These are phyloP conservation scores for Tetrahymena elliotti DNA, from an alignment of 73 alveolate species.

Conservation along the genomic window DNA sequence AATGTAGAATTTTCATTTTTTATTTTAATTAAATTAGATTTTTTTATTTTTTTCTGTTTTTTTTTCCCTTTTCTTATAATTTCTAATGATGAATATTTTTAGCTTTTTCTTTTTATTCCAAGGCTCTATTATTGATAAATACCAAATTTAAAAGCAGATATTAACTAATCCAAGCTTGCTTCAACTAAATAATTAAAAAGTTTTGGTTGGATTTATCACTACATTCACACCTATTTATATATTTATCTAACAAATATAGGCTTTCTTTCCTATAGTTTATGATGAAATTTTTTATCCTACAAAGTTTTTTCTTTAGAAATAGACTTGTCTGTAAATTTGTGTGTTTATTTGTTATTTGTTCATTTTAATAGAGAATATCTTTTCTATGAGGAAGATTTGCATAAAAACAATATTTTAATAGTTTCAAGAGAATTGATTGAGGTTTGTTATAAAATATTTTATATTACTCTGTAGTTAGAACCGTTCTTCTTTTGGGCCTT, in stretches of 20 bases:
- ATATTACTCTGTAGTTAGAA: constrained; percentile 65
- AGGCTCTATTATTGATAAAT: background rate
- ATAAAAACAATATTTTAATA: too few species aligned
- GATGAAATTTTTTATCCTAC: background rate
- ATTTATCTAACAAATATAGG: background rate
- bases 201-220: background rate
- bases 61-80: background rate
- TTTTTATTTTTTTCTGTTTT: too few species aligned
- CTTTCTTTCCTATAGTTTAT: background rate
- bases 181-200: too few species aligned
- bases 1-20: too few species aligned
- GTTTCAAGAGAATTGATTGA: background rate
- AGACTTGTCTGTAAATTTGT: background rate
- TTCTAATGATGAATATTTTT: background rate
- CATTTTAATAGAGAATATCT: background rate
- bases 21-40: background rate
- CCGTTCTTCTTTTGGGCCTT: constrained; percentile 60
- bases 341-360: too few species aligned
- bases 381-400: background rate
- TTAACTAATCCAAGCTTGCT: background rate
- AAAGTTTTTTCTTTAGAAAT: background rate
- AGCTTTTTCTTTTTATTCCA: background rate
- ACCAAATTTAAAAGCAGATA: background rate
- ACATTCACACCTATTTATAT: background rate
- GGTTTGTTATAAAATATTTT: background rate